Evolutionary conservation across 176 grass and related monocot species (phyloP).

Genomic region (Chrysopogon serrulatus): DNA sequence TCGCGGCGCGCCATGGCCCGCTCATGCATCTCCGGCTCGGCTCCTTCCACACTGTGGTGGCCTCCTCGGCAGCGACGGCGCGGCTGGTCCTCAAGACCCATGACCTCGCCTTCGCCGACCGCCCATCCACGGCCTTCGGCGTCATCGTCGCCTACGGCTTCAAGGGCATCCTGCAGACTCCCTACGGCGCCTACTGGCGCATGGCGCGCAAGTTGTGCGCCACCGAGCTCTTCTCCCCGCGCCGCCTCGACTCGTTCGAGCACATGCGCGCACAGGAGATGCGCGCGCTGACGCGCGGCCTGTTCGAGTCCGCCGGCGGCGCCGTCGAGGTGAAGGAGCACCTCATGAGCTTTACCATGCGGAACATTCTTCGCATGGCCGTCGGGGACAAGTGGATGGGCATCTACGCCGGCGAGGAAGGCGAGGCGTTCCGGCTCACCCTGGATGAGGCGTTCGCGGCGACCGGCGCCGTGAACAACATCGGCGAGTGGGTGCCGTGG

Average conservation of each 20-base stretch:
- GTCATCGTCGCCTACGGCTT: slow-evolving; percentile 28
- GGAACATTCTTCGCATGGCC: slow-evolving; percentile 42
- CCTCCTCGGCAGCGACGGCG: slow-evolving; percentile 36
- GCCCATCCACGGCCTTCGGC: slow-evolving; percentile 27
- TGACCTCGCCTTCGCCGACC: slow-evolving; percentile 41
- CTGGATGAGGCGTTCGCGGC: slow-evolving; percentile 43
- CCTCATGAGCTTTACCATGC: slow-evolving; percentile 19
- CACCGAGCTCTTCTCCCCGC: slow-evolving; percentile 51
- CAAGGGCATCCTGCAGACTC: slow-evolving; percentile 39
- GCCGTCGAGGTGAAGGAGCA: slow-evolving; percentile 23
- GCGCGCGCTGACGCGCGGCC: neutral
- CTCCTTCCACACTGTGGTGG: slow-evolving; percentile 48
- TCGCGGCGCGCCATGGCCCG: slow-evolving; percentile 41
- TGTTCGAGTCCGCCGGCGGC: neutral
- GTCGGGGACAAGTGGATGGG: slow-evolving; percentile 11
- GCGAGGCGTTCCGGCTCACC: slow-evolving; percentile 33
- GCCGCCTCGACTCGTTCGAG: slow-evolving; percentile 46
- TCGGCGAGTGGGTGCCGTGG: slow-evolving; percentile 51
- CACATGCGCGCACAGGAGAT: slow-evolving; percentile 36
- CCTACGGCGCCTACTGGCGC: slow-evolving; percentile 48
- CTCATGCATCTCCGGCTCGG: slow-evolving; percentile 56
- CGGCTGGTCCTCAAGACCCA: slow-evolving; percentile 63
- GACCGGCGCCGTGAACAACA: slow-evolving; percentile 13
- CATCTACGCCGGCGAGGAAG: neutral
- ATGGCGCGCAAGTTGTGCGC: slow-evolving; percentile 46